Percentiles rank a stretch among this genome's conserved stretches.
phyloP scores from a whole-genome alignment of 306 rosid species.

The Pueraria montana region DNA sequence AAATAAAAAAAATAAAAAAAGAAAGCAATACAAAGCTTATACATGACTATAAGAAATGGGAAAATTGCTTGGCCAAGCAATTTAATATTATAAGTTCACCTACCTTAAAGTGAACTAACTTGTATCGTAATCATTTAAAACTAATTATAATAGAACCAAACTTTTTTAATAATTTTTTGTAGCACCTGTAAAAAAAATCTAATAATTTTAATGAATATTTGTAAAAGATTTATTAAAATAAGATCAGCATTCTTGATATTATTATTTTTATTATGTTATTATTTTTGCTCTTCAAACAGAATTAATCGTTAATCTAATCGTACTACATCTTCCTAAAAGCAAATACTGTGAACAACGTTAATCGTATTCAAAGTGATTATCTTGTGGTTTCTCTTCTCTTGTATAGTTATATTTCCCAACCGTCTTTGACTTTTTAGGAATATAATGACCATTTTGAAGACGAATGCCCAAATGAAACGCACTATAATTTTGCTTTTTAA shows the following conservation, averaged over 20 bases:
- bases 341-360: neutral
- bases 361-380: neutral
- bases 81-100: neutral
- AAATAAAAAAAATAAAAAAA: too few relatives aligned
- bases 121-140: neutral
- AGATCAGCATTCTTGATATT: neutral
- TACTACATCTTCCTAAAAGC: neutral
- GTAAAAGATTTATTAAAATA: neutral
- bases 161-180: neutral
- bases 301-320: too few relatives aligned
- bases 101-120: neutral
- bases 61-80: neutral
- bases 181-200: neutral
- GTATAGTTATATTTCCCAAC: neutral
- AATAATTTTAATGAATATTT: neutral
- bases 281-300: neutral
- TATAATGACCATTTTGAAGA: neutral
- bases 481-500: neutral
- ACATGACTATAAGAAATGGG: neutral
- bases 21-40: too few relatives aligned
- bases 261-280: neutral
- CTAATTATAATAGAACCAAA: neutral
- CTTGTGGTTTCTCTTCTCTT: neutral
- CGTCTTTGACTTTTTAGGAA: neutral
- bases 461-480: neutral